phyloP scores from a whole-genome alignment of 2,329 filamentous ascomycete genomes.

The Drechslerella coelobrocha region DNA sequence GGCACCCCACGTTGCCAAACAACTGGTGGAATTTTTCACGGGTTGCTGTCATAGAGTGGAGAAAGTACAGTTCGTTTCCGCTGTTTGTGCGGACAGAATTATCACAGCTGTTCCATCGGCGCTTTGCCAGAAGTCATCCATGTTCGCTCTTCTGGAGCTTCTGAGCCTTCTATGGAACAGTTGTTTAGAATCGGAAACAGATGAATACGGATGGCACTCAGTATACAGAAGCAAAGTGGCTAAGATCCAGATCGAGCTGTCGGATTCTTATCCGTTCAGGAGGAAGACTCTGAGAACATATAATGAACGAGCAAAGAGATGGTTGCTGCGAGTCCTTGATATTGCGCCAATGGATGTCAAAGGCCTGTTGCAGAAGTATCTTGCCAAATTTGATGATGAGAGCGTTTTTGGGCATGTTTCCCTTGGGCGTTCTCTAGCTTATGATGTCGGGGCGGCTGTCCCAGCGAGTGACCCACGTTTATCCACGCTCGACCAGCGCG shows the following conservation, averaged over 20 bases:
- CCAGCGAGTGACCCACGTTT: constrained; percentile 86
- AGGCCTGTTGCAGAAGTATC: constrained; percentile 90
- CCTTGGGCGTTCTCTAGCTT: constrained; percentile 88
- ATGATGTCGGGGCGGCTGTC: constrained; percentile 88
- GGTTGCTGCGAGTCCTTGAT: constrained; percentile 81
- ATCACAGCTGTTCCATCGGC: constrained; percentile 84
- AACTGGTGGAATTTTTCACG: constrained; percentile 83
- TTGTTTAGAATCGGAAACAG: constrained; percentile 91
- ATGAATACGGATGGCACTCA: constrained; percentile 87
- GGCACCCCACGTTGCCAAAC: constrained; percentile 86
- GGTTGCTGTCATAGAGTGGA: constrained; percentile 92
- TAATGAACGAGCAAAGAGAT: constrained; percentile 75
- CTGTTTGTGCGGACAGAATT: constrained; percentile 81
- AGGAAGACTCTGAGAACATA: constrained; percentile 79
- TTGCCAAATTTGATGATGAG: constrained; percentile 93
- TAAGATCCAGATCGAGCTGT: constrained; percentile 84
- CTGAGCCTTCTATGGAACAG: constrained; percentile 94
- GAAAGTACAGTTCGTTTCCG: constrained; percentile 86
- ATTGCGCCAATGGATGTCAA: constrained; percentile 92
- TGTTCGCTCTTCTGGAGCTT: constrained; percentile 91
- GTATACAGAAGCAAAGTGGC: constrained; percentile 78
- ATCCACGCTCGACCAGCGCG: constrained; percentile 75
- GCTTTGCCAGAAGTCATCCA: constrained; percentile 83
- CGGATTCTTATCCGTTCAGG: constrained; percentile 86
- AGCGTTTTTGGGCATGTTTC: constrained; percentile 90